Conservation (phyloP, 768 basidiomycete species). For the Mycena kentingensis region DNA sequence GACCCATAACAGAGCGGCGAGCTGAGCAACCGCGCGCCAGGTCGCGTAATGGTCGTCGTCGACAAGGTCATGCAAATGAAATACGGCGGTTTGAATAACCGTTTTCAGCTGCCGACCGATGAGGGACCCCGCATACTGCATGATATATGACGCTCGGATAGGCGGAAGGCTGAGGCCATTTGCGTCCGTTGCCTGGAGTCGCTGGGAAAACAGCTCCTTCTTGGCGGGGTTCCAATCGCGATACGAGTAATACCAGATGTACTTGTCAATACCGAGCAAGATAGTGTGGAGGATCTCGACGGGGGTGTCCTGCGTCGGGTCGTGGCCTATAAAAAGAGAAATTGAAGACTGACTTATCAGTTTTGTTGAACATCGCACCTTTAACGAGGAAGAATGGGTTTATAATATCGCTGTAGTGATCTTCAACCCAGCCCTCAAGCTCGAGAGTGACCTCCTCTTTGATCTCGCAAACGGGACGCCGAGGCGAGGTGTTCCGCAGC, state of each 20-base stretch:
- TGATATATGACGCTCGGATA: slow-evolving; percentile 29
- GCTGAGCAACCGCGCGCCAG: slow-evolving; percentile 25
- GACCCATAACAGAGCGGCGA: slow-evolving; percentile 32
- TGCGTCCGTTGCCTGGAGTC: slow-evolving; percentile 25
- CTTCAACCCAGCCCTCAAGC: too few species aligned
- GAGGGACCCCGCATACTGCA: slow-evolving; percentile 31
- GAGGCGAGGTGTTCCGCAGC: slow-evolving; percentile 24
- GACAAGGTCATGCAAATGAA: slow-evolving; percentile 31
- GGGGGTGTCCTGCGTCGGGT: slow-evolving; percentile 22
- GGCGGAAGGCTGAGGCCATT: slow-evolving; percentile 27
- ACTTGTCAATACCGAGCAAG: slow-evolving; percentile 34
- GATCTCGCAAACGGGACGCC: slow-evolving; percentile 20
- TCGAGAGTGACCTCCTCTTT: too few species aligned
- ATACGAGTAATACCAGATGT: slow-evolving; percentile 31
- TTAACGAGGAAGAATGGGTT: too few species aligned
- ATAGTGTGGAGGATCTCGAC: slow-evolving; percentile 34
- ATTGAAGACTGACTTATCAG: neutral
- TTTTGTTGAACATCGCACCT: slow-evolving; percentile 29
- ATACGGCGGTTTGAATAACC: slow-evolving; percentile 27
- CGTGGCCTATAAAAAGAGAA: slow-evolving; percentile 8
- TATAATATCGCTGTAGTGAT: too few species aligned
- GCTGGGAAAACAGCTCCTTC: slow-evolving; percentile 18
- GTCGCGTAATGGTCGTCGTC: slow-evolving; percentile 17
- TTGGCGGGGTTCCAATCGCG: slow-evolving; percentile 17
- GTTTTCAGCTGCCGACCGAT: slow-evolving; percentile 34